Evolutionary conservation across 2,329 filamentous ascomycete genomes (phyloP).

Genomic region (Berkeleyomyces rouxiae): DNA sequence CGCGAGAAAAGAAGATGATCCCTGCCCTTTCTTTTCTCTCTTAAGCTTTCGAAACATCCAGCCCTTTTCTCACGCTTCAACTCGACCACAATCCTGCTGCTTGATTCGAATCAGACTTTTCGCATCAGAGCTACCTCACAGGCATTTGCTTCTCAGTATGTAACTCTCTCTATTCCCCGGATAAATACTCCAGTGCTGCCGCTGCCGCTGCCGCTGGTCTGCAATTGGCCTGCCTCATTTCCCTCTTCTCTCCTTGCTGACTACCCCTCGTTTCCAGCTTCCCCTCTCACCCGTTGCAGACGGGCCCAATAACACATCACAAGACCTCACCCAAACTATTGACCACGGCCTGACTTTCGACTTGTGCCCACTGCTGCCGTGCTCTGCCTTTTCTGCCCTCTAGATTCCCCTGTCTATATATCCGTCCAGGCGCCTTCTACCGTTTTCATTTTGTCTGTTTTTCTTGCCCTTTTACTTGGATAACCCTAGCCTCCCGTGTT

Average conservation of each 20-base stretch:
- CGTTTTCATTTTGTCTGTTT: background rate
- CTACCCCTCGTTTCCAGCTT: background rate
- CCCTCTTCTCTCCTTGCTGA: background rate
- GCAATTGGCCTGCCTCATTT: background rate
- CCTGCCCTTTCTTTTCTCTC: conserved; percentile 1
- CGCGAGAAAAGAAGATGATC: background rate
- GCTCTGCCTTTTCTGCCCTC: background rate
- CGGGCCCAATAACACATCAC: background rate
- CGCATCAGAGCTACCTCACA: background rate
- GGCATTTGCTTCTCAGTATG: background rate
- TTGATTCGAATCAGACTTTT: background rate
- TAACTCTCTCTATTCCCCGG: background rate
- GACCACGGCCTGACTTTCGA: background rate
- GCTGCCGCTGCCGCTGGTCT: background rate
- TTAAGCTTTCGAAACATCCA: background rate
- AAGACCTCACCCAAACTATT: background rate
- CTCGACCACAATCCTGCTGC: background rate
- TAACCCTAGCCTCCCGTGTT: background rate
- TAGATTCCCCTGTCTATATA: background rate
- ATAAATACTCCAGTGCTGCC: background rate
- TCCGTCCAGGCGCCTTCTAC: background rate
- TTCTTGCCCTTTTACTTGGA: background rate
- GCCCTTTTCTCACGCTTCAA: background rate
- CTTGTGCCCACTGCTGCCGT: background rate
- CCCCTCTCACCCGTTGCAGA: background rate